Conservation (phyloP, 2,329 filamentous ascomycete genomes). For the Dactylellina leptospora region DNA sequence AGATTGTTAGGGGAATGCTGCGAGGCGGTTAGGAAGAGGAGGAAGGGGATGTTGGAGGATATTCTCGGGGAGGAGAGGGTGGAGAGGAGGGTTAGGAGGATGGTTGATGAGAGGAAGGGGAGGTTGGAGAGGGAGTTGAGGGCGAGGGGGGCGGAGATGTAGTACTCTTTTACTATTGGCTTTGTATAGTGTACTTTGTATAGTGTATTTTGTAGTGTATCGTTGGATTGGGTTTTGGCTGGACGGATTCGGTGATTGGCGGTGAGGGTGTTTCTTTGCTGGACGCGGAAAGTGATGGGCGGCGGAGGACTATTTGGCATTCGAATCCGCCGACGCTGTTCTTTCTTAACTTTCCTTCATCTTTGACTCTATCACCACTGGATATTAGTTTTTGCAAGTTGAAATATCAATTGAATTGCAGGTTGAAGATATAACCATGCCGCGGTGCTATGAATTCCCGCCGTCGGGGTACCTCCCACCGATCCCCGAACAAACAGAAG, state of each 20-base stretch:
- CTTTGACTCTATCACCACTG: no score
- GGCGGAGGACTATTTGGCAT: no score
- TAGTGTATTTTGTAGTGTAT: neutral
- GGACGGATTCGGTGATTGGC: no score
- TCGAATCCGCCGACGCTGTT: no score
- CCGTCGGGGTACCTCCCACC: neutral
- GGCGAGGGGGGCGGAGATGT: neutral
- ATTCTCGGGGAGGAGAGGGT: neutral
- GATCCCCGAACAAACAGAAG: neutral
- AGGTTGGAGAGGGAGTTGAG: slow-evolving; percentile 8
- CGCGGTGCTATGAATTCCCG: neutral
- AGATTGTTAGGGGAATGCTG: slow-evolving; percentile 18
- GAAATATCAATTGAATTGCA: no score
- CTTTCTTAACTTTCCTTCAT: no score
- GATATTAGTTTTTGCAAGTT: no score
- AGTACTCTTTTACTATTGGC: neutral
- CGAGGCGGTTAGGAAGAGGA: neutral
- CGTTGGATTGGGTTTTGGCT: neutral
- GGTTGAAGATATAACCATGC: neutral
- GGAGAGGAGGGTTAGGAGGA: neutral
- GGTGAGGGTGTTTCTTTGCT: neutral
- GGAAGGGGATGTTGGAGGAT: neutral
- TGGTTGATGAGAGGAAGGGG: neutral
- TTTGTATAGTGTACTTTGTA: neutral
- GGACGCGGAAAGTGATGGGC: no score